These are phyloP conservation scores for Claviceps pazoutovae DNA, from an alignment of 2,329 filamentous ascomycete genomes.

Conservation along the genomic window DNA sequence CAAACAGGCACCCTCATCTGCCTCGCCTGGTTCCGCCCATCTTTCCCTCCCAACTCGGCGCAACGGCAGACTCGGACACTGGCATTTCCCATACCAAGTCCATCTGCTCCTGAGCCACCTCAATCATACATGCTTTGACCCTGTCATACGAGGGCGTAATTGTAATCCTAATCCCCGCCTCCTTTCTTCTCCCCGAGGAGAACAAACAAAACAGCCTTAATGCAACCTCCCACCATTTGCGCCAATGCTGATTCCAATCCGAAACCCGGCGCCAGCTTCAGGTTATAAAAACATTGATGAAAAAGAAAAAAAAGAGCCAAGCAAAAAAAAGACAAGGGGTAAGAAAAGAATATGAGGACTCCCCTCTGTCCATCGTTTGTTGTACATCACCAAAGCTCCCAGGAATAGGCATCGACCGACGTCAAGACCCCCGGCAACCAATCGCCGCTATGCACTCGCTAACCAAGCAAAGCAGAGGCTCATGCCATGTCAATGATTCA, in stretches of 20 bases:
- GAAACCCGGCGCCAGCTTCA: conserved; percentile 19
- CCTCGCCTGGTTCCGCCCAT: neutral
- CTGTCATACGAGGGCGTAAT: neutral
- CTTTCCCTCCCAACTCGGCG: neutral
- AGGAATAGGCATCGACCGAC: neutral
- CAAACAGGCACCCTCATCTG: neutral
- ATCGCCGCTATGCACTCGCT: neutral
- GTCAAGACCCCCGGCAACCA: neutral
- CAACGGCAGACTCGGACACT: neutral
- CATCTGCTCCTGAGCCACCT: neutral
- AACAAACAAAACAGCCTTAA: conserved; percentile 6
- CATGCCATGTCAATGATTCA: neutral
- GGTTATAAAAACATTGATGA: conserved; percentile 12
- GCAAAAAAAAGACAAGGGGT: neutral
- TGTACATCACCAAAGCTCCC: neutral
- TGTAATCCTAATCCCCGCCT: neutral
- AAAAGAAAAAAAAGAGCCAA: conserved; percentile 9
- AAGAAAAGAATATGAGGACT: neutral
- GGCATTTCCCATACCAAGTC: neutral
- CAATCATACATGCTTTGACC: neutral
- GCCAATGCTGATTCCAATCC: conserved; percentile 10
- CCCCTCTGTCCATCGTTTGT: conserved; percentile 12
- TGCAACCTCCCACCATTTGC: conserved; percentile 9
- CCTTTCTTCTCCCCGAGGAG: neutral
- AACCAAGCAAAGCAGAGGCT: neutral